Conservation (phyloP, 805 yeast species). For the Ogataea naganishii region DNA sequence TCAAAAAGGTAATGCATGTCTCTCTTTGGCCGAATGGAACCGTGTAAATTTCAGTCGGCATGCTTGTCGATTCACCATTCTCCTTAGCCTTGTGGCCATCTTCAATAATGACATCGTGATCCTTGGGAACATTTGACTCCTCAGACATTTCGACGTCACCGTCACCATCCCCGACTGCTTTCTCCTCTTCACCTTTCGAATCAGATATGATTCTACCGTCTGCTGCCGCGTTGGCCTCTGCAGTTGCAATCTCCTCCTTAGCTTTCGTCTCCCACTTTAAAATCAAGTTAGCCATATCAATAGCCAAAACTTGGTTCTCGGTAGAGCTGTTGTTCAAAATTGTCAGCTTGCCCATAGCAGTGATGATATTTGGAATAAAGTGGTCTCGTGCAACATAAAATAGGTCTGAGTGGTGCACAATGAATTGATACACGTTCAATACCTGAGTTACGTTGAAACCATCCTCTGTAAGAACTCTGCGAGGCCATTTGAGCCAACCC, state of each 20-base stretch:
- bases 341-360: slow-evolving; percentile 87
- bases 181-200: slow-evolving; percentile 5
- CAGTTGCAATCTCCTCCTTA: slow-evolving; percentile 8
- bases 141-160: not conserved
- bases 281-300: slow-evolving; percentile 81
- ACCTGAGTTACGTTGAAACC: slow-evolving; percentile 83
- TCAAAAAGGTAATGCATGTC: slow-evolving; percentile 81
- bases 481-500: slow-evolving; percentile 90
- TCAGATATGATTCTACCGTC: slow-evolving; percentile 3
- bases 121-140: too few relatives aligned
- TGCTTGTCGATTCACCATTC: slow-evolving; percentile 27
- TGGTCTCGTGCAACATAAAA: slow-evolving; percentile 84
- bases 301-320: slow-evolving; percentile 79
- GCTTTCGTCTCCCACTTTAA: slow-evolving; percentile 75
- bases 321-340: slow-evolving; percentile 66
- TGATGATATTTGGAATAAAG: slow-evolving; percentile 78
- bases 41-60: slow-evolving; percentile 40
- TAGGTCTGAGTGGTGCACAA: slow-evolving; percentile 76
- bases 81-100: slow-evolving; percentile 7
- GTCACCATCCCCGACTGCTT: not conserved
- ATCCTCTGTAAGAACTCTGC: slow-evolving; percentile 85
- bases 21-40: slow-evolving; percentile 79
- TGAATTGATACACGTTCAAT: slow-evolving; percentile 77
- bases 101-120: not conserved
- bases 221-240: slow-evolving; percentile 2